Percentiles rank a stretch among this genome's conserved stretches.
Conservation (phyloP, 768 basidiomycete genomes). For the Amanita pseudoporphyria region DNA sequence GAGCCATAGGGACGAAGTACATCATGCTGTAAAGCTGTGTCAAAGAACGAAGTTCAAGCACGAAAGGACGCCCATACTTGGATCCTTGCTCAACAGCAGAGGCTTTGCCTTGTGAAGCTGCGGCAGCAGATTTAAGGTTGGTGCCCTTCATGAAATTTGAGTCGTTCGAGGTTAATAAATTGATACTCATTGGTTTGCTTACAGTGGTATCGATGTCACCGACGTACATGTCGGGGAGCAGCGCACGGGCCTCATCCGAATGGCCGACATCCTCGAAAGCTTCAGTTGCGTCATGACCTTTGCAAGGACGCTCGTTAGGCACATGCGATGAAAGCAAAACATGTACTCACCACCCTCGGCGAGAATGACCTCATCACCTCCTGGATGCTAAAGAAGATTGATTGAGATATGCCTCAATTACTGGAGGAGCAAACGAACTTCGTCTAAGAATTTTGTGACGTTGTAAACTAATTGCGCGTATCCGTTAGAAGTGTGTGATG, state of each 20-base stretch:
- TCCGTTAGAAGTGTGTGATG: slow-evolving; percentile 19
- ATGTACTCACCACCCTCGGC: slow-evolving; percentile 71
- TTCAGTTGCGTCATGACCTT: slow-evolving; percentile 93
- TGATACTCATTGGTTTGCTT: slow-evolving; percentile 19
- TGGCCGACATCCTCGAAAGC: slow-evolving; percentile 99
- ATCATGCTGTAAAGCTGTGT: slow-evolving; percentile 39
- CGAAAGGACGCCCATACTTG: slow-evolving; percentile 34
- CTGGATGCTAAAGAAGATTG: slow-evolving; percentile 61
- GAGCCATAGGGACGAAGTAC: slow-evolving; percentile 76
- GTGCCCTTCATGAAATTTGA: slow-evolving; percentile 27
- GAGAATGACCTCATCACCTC: slow-evolving; percentile 95
- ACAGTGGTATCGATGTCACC: slow-evolving; percentile 77
- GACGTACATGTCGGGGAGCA: slow-evolving; percentile 69
- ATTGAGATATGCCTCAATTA: neutral
- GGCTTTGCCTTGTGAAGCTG: slow-evolving; percentile 30
- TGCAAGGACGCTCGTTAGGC: slow-evolving; percentile 3
- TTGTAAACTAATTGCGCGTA: slow-evolving; percentile 63
- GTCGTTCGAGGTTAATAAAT: slow-evolving; percentile 6
- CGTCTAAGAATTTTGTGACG: slow-evolving; percentile 89
- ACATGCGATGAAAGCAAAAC: slow-evolving; percentile 6
- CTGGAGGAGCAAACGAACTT: slow-evolving; percentile 39
- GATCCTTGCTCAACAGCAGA: slow-evolving; percentile 58
- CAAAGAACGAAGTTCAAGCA: slow-evolving; percentile 5
- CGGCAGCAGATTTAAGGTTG: slow-evolving; percentile 44
- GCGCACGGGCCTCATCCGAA: slow-evolving; percentile 91